Conservation (phyloP, 495 filamentous ascomycete species). For the Annulohypoxylon moriforme region DNA sequence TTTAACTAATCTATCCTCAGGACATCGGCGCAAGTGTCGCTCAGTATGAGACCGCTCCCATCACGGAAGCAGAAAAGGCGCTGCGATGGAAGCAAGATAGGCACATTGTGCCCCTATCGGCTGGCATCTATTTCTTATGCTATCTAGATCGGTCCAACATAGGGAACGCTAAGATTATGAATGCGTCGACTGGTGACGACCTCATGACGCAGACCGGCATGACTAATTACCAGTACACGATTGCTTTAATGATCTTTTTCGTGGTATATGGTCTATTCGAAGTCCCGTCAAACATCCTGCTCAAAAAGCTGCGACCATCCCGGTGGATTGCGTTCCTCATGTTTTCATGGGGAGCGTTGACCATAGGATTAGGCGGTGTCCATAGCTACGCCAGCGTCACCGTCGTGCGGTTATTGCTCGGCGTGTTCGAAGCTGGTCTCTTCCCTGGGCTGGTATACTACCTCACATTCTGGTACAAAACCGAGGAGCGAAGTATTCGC, state of each 20-base stretch:
- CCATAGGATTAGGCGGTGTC: conserved; percentile 65
- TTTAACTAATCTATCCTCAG: conserved; percentile 1
- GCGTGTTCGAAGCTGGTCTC: conserved; percentile 70
- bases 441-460: conserved; percentile 87
- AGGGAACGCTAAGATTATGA: conserved; percentile 55
- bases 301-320: conserved; percentile 68
- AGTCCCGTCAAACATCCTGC: conserved; percentile 77
- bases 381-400: conserved; percentile 60
- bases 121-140: conserved; percentile 65
- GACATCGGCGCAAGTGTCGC: conserved; percentile 19
- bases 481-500: conserved; percentile 58
- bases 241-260: conserved; percentile 68
- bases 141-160: conserved; percentile 62
- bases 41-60: conserved; percentile 31
- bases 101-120: conserved; percentile 63
- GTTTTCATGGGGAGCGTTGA: conserved; percentile 65
- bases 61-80: conserved; percentile 49
- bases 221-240: conserved; percentile 74
- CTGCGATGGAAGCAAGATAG: conserved; percentile 71
- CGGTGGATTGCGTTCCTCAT: conserved; percentile 71
- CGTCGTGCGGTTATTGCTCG: conserved; percentile 65
- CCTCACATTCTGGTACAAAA: conserved; percentile 80
- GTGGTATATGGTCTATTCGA: conserved; percentile 52
- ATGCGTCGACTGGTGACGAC: conserved; percentile 63
- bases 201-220: conserved; percentile 70